Evolutionary conservation across 495 filamentous ascomycete species (phyloP).

Genomic region (Penicillium simplicissimum): DNA sequence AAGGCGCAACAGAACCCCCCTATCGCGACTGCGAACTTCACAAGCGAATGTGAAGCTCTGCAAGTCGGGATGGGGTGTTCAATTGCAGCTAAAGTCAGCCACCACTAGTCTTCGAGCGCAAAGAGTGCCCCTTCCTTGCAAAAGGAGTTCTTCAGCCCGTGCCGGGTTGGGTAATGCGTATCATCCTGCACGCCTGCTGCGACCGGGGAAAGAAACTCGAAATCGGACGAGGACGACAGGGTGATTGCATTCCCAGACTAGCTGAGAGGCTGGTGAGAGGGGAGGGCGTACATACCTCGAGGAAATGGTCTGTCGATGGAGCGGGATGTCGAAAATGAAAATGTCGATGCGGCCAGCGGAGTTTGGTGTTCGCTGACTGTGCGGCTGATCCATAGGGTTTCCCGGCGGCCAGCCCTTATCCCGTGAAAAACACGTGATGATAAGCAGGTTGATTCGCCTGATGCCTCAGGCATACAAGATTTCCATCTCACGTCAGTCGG

Average conservation of each 20-base stretch:
- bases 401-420: conserved; percentile 30
- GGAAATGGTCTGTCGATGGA: conserved; percentile 33
- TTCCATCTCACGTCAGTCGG: background rate
- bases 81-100: conserved; percentile 63
- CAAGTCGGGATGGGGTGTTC: conserved; percentile 9
- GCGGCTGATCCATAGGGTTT: conserved; percentile 37
- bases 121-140: conserved; percentile 81
- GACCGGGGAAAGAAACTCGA: conserved; percentile 7
- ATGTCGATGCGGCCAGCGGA: conserved; percentile 16
- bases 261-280: conserved; percentile 44
- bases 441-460: background rate
- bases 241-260: conserved; percentile 55
- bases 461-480: conserved; percentile 37
- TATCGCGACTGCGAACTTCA: conserved; percentile 5
- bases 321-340: conserved; percentile 27
- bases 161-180: conserved; percentile 73
- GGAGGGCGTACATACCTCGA: conserved; percentile 49
- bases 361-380: conserved; percentile 34
- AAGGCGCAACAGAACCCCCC: conserved; percentile 17
- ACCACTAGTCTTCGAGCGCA: conserved; percentile 80
- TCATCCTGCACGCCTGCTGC: conserved; percentile 45
- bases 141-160: conserved; percentile 92
- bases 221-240: conserved; percentile 11
- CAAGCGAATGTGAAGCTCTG: conserved; percentile 2
- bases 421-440: conserved; percentile 26